Base-by-base conservation (phyloP, 352 stramenopile genomes). In the Phytophthora sojae region DNA sequence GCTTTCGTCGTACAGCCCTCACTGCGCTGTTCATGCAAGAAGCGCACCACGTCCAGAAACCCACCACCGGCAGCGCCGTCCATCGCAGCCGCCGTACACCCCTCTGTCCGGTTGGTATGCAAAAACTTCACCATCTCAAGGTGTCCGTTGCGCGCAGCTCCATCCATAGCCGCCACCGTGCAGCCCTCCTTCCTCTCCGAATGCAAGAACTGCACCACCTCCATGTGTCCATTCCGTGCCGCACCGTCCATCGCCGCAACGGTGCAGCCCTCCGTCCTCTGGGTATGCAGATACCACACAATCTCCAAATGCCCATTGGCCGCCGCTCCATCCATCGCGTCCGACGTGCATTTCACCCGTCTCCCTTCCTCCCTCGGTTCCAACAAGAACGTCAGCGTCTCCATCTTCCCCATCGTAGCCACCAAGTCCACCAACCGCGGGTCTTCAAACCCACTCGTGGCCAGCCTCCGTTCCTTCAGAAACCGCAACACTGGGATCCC, bases 231-330 rank as follows among this genome's bases (percentile, higher is more conserved):
- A 51, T 85, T 75, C 44, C 26, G 51, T 15, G 77, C 77, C 1
- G 78, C 72, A 1, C 59, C 59, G 57, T 85, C 72, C 65, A 92
- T 88, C 7, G 82, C 82, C 2, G 68, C 58, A 6, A 61, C 49
- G 2, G 77, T 85, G 57, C 83, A 93, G 0, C 70, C 73, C 1
- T 57, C 62, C 0, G 50, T 72, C 11, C 64, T 57, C 5, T 60
- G 32, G 1, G 11, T 39, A 53, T 81, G 64, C 44, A 85, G 71
- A 61, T 76, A 85, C 37, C 61, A 45, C 23, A 83, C 72, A 30
- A 83, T 69, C 19, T 75, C 57, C n/a, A 83, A 57, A 64, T 80
- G 64, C 4, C 78, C 78, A 56, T 83, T 81, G 0, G 57, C 23
- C 21, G 78, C 78, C 5, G 78, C 72, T 11, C 63, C 72, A 59